These are phyloP conservation scores for Phoma sp. DNA, from an alignment of 2,329 filamentous ascomycete genomes.

Conservation along the genomic window DNA sequence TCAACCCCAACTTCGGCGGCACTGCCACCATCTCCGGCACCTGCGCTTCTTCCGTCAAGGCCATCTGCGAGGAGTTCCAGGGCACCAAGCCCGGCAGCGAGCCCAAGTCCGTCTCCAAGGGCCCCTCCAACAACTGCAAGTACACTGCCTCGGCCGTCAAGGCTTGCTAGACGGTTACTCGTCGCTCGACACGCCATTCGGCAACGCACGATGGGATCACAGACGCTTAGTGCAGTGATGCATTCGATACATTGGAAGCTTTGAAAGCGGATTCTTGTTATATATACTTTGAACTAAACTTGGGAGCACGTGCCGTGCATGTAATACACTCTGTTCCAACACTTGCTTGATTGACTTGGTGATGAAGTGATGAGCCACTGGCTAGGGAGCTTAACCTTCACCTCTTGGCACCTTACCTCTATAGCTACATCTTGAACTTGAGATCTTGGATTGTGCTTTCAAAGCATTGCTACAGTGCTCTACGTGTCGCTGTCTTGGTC, in stretches of 20 bases:
- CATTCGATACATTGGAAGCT: conserved; percentile 19
- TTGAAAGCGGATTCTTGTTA: conserved; percentile 30
- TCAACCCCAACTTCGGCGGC: conserved; percentile 61
- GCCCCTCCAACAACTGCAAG: conserved; percentile 38
- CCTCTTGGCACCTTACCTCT: neutral
- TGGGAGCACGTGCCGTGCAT: conserved; percentile 15
- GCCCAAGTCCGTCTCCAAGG: conserved; percentile 38
- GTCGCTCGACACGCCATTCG: neutral
- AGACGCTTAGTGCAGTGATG: conserved; percentile 24
- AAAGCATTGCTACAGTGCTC: too few species aligned
- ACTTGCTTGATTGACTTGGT: neutral
- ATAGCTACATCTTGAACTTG: neutral
- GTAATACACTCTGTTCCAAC: neutral
- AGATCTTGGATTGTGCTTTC: too few species aligned
- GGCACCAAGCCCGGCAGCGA: conserved; percentile 39
- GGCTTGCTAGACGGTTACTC: conserved; percentile 33
- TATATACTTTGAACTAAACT: conserved; percentile 16
- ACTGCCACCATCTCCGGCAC: conserved; percentile 53
- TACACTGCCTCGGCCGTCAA: conserved; percentile 42
- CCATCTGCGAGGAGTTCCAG: conserved; percentile 46
- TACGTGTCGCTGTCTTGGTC: too few species aligned
- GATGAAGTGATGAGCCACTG: neutral
- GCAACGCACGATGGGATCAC: conserved; percentile 6
- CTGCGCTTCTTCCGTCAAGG: conserved; percentile 39
- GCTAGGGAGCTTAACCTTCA: neutral